A percentile compares a stretch with the other conserved stretches of the same genome.
Evolutionary conservation across 768 basidiomycete species (phyloP).

Genomic region (Trametes cingulata): DNA sequence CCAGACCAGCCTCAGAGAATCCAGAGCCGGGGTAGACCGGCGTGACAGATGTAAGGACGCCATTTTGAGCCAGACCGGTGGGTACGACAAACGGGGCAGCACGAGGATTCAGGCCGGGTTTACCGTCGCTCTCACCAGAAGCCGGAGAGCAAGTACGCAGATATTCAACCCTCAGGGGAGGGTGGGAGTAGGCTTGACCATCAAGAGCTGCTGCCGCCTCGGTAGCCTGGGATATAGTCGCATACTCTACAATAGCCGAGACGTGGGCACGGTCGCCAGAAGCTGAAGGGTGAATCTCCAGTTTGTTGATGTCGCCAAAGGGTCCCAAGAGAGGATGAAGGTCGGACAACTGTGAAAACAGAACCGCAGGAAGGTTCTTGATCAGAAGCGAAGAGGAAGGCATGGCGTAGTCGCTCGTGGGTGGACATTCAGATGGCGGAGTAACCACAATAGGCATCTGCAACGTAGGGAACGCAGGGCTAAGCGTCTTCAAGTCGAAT

Average conservation of each 20-base stretch:
- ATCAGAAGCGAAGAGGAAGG: conserved; percentile 49
- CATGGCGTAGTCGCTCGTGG: conserved; percentile 7
- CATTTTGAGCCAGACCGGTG: conserved; percentile 4
- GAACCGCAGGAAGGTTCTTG: conserved; percentile 60
- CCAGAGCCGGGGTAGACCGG: conserved; percentile 17
- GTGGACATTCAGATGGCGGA: conserved; percentile 20
- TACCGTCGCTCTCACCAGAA: conserved; percentile 13
- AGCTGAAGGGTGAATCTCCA: conserved; percentile 47
- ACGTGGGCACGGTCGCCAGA: conserved; percentile 41
- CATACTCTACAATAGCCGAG: conserved; percentile 67
- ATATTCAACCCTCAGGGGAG: conserved; percentile 41
- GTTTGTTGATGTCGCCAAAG: conserved; percentile 65
- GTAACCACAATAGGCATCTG: conserved; percentile 21
- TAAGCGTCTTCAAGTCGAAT: conserved; percentile 30
- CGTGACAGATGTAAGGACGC: conserved; percentile 11
- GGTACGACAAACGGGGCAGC: conserved; percentile 34
- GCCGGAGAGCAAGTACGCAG: conserved; percentile 22
- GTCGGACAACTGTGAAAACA: conserved; percentile 69
- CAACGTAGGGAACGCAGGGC: conserved; percentile 27
- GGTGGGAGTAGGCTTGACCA: conserved; percentile 61
- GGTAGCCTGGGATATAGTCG: conserved; percentile 50
- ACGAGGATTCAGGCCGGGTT: conserved; percentile 34
- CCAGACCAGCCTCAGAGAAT: conserved; percentile 10
- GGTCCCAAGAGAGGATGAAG: conserved; percentile 74
- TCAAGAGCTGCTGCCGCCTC: conserved; percentile 66